A percentile compares a stretch with the other conserved stretches of the same genome.
Evolutionary conservation across 2,329 filamentous ascomycete species (phyloP).

Genomic region (Exophiala oligosperma): DNA sequence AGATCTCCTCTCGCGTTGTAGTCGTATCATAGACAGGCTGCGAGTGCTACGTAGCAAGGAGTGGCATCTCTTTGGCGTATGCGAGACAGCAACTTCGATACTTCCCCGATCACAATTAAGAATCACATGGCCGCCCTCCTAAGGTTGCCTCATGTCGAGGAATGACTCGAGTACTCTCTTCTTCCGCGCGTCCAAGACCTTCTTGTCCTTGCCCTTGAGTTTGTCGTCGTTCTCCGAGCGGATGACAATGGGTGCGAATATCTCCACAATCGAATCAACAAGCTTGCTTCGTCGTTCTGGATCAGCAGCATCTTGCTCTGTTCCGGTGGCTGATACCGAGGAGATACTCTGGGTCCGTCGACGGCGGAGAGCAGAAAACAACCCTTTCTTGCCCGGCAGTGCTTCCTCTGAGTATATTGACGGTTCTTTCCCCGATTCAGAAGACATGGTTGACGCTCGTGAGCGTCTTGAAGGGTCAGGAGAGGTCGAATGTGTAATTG

Average conservation of each 20-base stretch:
- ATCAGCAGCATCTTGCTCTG: neutral
- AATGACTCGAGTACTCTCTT: conserved; percentile 25
- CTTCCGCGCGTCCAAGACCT: conserved; percentile 23
- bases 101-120: neutral
- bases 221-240: conserved; percentile 19
- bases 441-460: conserved; percentile 25
- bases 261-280: conserved; percentile 19
- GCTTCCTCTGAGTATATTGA: conserved; percentile 12
- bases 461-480: conserved; percentile 17
- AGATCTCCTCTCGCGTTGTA: neutral
- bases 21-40: neutral
- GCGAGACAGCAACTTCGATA: neutral
- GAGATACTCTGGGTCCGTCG: conserved; percentile 16
- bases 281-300: conserved; percentile 18
- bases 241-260: conserved; percentile 27
- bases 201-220: conserved; percentile 27
- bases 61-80: neutral
- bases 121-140: neutral
- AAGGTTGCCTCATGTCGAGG: conserved; percentile 14
- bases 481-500: neutral
- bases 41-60: neutral
- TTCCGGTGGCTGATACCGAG: conserved; percentile 2
- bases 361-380: conserved; percentile 23
- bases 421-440: conserved; percentile 14
- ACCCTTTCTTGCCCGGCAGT: conserved; percentile 10